phyloP scores from a whole-genome alignment of 2,329 filamentous ascomycete species.

The Cordyceps fumosorosea region DNA sequence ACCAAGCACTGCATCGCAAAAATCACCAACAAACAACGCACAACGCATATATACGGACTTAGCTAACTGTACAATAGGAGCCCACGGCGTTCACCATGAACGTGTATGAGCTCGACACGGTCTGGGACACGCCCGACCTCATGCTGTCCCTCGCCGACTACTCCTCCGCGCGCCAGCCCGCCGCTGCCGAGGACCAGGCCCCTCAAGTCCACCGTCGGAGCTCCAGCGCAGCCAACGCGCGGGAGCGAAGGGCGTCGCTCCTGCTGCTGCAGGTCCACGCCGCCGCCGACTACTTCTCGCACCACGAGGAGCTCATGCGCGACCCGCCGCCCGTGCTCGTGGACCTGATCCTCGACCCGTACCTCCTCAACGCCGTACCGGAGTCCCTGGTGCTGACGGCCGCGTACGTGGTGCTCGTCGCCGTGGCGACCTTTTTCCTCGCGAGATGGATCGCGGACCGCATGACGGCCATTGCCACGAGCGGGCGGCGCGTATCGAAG shows the following conservation, averaged over 20 bases:
- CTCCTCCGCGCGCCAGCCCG: conserved; percentile 42
- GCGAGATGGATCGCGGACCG: conserved; percentile 27
- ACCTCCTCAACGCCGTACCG: conserved; percentile 71
- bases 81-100: conserved; percentile 72
- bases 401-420: conserved; percentile 59
- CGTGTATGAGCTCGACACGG: conserved; percentile 53
- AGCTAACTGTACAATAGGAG: conserved; percentile 51
- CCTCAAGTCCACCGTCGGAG: neutral
- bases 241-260: conserved; percentile 37
- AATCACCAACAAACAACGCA: no score
- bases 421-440: conserved; percentile 39
- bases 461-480: conserved; percentile 23
- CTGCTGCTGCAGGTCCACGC: conserved; percentile 70
- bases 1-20: no score
- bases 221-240: conserved; percentile 8
- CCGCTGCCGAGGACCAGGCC: conserved; percentile 15
- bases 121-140: conserved; percentile 57
- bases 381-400: conserved; percentile 67
- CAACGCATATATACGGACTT: no score
- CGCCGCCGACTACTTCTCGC: conserved; percentile 79
- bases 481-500: conserved; percentile 23
- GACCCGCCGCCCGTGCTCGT: conserved; percentile 65
- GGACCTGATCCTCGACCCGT: conserved; percentile 84
- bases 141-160: conserved; percentile 59
- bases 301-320: conserved; percentile 67